Base-by-base conservation (phyloP, 192 early-diverging fungal species). In the Radiomyces spectabilis region DNA sequence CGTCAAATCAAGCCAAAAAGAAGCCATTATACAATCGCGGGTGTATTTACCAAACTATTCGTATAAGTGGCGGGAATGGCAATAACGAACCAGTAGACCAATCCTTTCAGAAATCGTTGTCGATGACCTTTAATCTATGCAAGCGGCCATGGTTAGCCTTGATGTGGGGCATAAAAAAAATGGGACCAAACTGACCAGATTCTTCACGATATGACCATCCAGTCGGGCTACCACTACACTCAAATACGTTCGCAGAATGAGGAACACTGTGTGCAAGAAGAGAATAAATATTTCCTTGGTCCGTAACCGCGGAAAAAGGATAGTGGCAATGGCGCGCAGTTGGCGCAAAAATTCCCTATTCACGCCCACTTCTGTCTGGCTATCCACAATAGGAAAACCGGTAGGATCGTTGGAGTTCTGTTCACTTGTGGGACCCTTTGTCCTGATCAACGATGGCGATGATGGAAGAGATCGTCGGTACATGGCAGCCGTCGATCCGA, bases 41-140 rank as follows among this genome's bases (percentile, higher is more conserved):
- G n/a, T 32, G 3, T 37, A 27, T 38, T 68, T 75, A 90, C 82
- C 83, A 95, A 86, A 64, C 82, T 86, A 73, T 98, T 98, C 50
- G 95, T 95, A 71, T 94, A 91, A 39, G 95, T 98, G 9, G 93
- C 95, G 5, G 95, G 95, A 25, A 98, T 77, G 12, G 93, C 93
- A 44, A 97, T 83, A 16, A 72, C 78, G 88, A 95, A 93, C 93
- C 93, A 96, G 73, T 83, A 88, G 33, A 84, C 73, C 41, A 98
- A 84, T 9, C 92, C 86, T 37, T 73, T 63, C 45, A 95, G 61
- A 63, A 98, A 98, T 62, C 88, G 85, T 55, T 73, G 80, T 30
- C 84, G 83, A 42, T 88, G 73, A 8, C 85, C 87, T 21, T 84
- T 74, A 22, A 88, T 65, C 70, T 72, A 55, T 41, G n/a, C n/a